These are phyloP conservation scores for Trametes sp. DNA, from an alignment of 1,284 basidiomycete species.

Conservation along the genomic window DNA sequence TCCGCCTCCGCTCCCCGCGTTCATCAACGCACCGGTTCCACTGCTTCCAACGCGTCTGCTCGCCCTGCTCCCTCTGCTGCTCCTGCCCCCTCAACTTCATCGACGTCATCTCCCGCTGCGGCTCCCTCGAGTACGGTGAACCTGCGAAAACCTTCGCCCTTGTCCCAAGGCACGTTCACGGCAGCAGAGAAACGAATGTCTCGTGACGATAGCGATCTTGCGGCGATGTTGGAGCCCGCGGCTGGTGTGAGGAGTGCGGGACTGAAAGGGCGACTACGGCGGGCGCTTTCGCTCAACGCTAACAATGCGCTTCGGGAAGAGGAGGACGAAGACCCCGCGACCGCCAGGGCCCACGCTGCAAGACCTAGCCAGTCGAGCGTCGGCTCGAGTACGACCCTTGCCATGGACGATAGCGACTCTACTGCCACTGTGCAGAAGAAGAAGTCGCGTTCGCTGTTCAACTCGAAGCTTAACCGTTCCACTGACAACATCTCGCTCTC, in stretches of 20 bases:
- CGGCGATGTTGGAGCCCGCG: conserved; percentile 57
- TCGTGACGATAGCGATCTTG: conserved; percentile 77
- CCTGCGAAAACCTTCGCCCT: conserved; percentile 75
- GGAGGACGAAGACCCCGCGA: conserved; percentile 55
- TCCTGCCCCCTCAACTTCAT: conserved; percentile 31
- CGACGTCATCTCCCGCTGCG: conserved; percentile 44
- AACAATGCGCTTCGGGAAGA: conserved; percentile 66
- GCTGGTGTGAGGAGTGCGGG: conserved; percentile 63
- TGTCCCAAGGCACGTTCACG: conserved; percentile 75
- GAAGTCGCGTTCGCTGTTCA: conserved; percentile 83
- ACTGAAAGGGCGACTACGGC: conserved; percentile 78
- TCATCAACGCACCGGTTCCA: conserved; percentile 53
- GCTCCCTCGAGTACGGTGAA: conserved; percentile 43
- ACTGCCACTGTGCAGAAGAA: conserved; percentile 67
- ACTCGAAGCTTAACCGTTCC: conserved; percentile 89
- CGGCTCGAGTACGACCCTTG: conserved; percentile 39
- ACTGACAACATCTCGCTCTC: conserved; percentile 98
- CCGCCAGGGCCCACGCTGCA: conserved; percentile 3
- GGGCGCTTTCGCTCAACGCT: conserved; percentile 75
- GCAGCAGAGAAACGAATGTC: conserved; percentile 78
- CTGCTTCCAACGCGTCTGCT: conserved; percentile 49
- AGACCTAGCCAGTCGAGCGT: conserved; percentile 33
- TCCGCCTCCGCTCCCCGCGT: conserved; percentile 44
- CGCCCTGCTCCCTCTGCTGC: conserved; percentile 35
- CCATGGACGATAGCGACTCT: conserved; percentile 46